Base-by-base conservation (phyloP, 176 grass and related monocot species). In the Dendrocalamus sinicus region DNA sequence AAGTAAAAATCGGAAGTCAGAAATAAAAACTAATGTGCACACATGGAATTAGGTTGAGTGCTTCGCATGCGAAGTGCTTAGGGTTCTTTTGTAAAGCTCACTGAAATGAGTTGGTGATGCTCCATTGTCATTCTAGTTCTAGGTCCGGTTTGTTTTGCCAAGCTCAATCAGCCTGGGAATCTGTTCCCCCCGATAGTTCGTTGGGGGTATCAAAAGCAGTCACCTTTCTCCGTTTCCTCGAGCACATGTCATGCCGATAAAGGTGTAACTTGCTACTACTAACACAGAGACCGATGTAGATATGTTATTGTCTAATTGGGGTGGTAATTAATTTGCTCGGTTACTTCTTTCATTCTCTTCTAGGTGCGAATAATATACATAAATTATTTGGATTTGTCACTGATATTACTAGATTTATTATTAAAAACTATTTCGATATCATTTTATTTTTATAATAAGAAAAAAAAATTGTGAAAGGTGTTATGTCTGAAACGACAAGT, bases 201-300 rank as follows among this genome's bases (percentile, higher is more conserved):
- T 40, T 61, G 20, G 3, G 3, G 52, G 51, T 28, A 14, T 60
- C 81, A 20, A 77, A 79, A 84, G 65, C n/a, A 46, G 45, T 28
- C 39, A n/a, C 17, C 55, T 68, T 50, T 79, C 39, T 43, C 19
- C 39, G 32, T 87, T 73, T 79, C 26, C 15, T 55, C 7, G 8
- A 59, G 84, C 79, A 90, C 89, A 87, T 83, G 84, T 64, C 59
- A 30, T 69, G 67, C n/a, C 53, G 83, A 30, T 32, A 57, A 63
- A 81, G 16, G 10, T 10, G 32, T 66, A 62, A 30, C 54, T 61
- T 57, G 67, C 51, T 66, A 28, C 22, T 35, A 32, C 22, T 11
- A 15, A 30, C 46, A 28, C 1, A 40, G 62, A 65, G 13, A 1
- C 50, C 30, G 15, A 12, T 50, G 26, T 8, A 17, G 51, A 75